Base-by-base conservation (phyloP, 192 early-diverging fungal species). In the Entomortierella chlamydospora region DNA sequence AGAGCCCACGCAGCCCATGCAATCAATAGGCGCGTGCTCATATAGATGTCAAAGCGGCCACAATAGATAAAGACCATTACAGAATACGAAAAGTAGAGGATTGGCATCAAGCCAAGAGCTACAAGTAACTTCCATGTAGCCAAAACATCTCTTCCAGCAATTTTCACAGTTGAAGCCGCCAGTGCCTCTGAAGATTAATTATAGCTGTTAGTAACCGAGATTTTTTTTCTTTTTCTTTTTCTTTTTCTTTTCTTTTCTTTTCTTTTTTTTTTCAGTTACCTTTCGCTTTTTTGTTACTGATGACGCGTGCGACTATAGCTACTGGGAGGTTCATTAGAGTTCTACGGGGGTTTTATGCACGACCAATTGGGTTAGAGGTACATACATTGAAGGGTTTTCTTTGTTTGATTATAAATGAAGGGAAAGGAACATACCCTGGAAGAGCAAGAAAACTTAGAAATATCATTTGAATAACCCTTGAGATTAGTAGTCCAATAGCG, bases 71-170 rank as follows among this genome's bases (percentile, higher is more conserved):
- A 86, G 20, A 90, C 87, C 23, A 95, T 61, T 28, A 93, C 64
- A 4, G 90, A 86, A 72, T 95, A 95, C 1, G 87, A 66, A 4
- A 87, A 87, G 74, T 95, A 95, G 28, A 94, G 84, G 13, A 87
- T 66, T 2, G 95, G 95, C 42, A 91, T 87, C 29, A 96, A 84
- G 0, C 88, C 94, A 29, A 93, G 74, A 25, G 87, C 90, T 23
- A 95, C 90, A 13, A 96, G 76, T 18, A 96, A 81, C 78, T 98
- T 98, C 98, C 97, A 98, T 8, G 98, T 98, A 0, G 94, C 95
- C 25, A 99, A 84, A 17, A 99, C 98, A 69, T 99, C 98, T 41
- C 92, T 88, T 28, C 95, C 98, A 56, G 91, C 91, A 69, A 99
- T 92, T 74, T 99, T 99, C 43, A 99, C 96, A 26, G 90, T 93